Evolutionary conservation across 2,329 filamentous ascomycete species (phyloP), one percentile per base, ranked within the genome.

Genomic region (Neofusicoccum umdonicola): DNA sequence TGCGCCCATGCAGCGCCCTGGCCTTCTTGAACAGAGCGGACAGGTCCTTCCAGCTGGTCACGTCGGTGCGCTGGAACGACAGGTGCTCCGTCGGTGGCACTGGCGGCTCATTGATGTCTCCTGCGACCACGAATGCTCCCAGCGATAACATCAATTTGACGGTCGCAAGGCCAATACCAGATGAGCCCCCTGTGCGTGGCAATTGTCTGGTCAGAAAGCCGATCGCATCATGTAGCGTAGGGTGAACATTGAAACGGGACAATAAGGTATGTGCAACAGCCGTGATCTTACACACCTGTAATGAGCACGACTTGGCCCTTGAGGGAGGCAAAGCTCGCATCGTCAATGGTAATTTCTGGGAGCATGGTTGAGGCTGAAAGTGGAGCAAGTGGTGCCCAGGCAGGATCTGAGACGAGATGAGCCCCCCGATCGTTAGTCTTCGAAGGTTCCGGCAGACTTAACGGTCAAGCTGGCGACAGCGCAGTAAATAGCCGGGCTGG

Each of bases 151-250:
- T 80, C 2, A 84, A 75, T 11, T 81, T 73, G 6, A 82, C 79
- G 1, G 86, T 87, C 63, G 83, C 83, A 15, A 86, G 79, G 37
- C 86, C 86, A 62, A 88, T 88, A 17, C 87, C 87, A 3, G 85
- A 86, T 0, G 83, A 85, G 64, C 83, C 83, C 52, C 86, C 85
- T 82, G 42, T 1, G 19, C 5, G 17, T 22, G n/a, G 9, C 9
- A 27, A 9, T 39, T 15, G 35, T 5, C 31, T 13, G 19, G 17
- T 41, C 22, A 62, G 17, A 37, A 37, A 37, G 35, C 2, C 7
- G 12, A 37, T 8, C 7, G 12, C 7, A 37, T 37, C 35, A 37
- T 37, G 35, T 12, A 4, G 7, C 7, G 35, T 37, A 12, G 7
- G 35, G 7, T 7, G 35, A 37, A 7, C 22, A 15, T 48, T 9